Conservation (phyloP, 805 yeast genomes). For the Barnettozyma salicaria region DNA sequence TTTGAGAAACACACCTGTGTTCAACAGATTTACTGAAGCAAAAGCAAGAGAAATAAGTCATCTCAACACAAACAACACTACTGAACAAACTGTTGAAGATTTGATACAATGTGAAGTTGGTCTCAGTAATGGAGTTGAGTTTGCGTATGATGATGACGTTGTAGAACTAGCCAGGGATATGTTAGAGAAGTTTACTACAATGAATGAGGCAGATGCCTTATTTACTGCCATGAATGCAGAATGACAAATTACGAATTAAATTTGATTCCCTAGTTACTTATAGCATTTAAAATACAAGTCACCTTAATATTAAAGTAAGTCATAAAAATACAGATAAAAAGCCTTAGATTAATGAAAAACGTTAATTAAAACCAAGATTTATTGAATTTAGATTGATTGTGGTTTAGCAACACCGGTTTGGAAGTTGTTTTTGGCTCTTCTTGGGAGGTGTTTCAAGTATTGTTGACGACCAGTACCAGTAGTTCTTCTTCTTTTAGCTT, state of each 20-base stretch:
- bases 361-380: slow-evolving; percentile 9
- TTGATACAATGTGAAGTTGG: slow-evolving; percentile 31
- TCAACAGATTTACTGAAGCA: slow-evolving; percentile 40
- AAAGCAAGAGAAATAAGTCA: slow-evolving; percentile 36
- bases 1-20: slow-evolving; percentile 25
- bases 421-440: slow-evolving; percentile 99
- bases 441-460: slow-evolving; percentile 92
- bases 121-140: slow-evolving; percentile 53
- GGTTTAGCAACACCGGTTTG: slow-evolving; percentile 77
- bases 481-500: slow-evolving; percentile 99
- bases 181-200: slow-evolving; percentile 59
- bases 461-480: slow-evolving; percentile 99
- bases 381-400: slow-evolving; percentile 39
- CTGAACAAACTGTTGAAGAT: slow-evolving; percentile 25
- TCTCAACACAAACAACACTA: slow-evolving; percentile 22
- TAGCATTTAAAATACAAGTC: too few relatives aligned
- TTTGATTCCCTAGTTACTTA: too few relatives aligned
- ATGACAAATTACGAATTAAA: too few relatives aligned
- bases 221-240: slow-evolving; percentile 51
- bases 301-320: background rate
- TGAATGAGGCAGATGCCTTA: slow-evolving; percentile 74
- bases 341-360: slow-evolving; percentile 9
- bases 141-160: slow-evolving; percentile 54
- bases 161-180: slow-evolving; percentile 68
- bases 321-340: slow-evolving; percentile 1